These are phyloP conservation scores for Candida oleophila DNA, from an alignment of 805 yeast genomes.

Conservation along the genomic window DNA sequence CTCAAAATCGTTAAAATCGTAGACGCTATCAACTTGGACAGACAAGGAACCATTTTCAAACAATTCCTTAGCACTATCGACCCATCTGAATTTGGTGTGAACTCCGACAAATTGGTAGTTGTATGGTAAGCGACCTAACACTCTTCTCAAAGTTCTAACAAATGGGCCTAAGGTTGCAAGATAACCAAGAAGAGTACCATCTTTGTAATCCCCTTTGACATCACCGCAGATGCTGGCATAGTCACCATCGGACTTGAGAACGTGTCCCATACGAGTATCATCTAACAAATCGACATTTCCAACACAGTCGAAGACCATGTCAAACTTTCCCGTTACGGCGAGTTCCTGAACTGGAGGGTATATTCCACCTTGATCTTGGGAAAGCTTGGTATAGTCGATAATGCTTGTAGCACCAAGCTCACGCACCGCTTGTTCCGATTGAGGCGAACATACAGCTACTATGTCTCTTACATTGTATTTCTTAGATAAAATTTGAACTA, in stretches of 20 bases:
- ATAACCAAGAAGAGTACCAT: background rate
- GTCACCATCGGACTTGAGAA: constrained; percentile 48
- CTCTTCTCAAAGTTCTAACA: constrained; percentile 10
- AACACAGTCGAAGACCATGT: constrained; percentile 61
- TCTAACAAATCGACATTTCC: constrained; percentile 54
- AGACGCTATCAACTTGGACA: constrained; percentile 54
- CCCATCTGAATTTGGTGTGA: constrained; percentile 14
- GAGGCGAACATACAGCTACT: constrained; percentile 55
- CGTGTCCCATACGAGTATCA: constrained; percentile 26
- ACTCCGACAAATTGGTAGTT: constrained; percentile 26
- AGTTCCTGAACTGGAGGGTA: constrained; percentile 12
- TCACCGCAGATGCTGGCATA: constrained; percentile 63
- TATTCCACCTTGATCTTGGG: constrained; percentile 6
- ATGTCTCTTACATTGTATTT: constrained; percentile 44
- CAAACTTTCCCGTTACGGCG: constrained; percentile 40
- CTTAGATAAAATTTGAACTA: constrained; percentile 56
- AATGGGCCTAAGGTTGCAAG: constrained; percentile 1
- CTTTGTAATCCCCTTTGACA: constrained; percentile 31
- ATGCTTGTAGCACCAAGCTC: constrained; percentile 54
- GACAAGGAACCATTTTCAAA: constrained; percentile 44
- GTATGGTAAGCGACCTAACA: constrained; percentile 22
- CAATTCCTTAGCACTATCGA: constrained; percentile 31
- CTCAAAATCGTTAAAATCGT: constrained; percentile 46
- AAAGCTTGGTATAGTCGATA: constrained; percentile 55
- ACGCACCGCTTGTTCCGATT: constrained; percentile 44